phyloP scores from a whole-genome alignment of 2,329 filamentous ascomycete species.

The Colletotrichum sp. region DNA sequence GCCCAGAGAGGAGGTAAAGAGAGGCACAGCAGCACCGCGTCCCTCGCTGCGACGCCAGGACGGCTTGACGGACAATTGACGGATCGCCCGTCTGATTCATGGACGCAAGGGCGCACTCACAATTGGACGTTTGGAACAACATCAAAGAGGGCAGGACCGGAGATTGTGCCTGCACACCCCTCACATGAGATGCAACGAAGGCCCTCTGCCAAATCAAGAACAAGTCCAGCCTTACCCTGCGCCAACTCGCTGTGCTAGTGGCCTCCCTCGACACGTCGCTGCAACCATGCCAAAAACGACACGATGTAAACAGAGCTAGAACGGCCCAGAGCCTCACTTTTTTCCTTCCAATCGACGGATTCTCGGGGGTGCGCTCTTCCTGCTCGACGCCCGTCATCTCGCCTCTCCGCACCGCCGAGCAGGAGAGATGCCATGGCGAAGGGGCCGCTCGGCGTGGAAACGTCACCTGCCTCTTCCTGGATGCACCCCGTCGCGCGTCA shows the following conservation, averaged over 20 bases:
- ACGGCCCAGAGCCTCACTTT: constrained; percentile 13
- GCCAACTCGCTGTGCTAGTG: background rate
- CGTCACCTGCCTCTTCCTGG: constrained; percentile 3
- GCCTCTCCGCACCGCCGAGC: background rate
- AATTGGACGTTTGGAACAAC: background rate
- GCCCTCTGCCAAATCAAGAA: background rate
- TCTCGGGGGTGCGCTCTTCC: background rate
- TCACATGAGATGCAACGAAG: constrained; percentile 8
- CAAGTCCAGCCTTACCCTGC: constrained; percentile 18
- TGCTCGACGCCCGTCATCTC: constrained; percentile 8
- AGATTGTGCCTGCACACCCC: constrained; percentile 16
- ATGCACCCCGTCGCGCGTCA: background rate
- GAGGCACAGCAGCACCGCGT: background rate
- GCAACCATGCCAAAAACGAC: constrained; percentile 14
- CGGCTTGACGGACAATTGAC: constrained; percentile 5
- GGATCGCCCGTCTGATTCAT: constrained; percentile 1
- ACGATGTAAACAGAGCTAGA: constrained; percentile 15
- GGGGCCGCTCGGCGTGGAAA: background rate
- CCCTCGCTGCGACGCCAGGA: background rate
- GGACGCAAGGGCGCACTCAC: constrained; percentile 7
- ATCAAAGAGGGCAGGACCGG: constrained; percentile 10
- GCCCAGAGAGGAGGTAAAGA: background rate
- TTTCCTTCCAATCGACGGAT: background rate
- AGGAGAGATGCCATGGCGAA: background rate
- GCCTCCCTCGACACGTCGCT: background rate